phyloP scores from a whole-genome alignment of 306 rosid species.

The Cercis canadensis region DNA sequence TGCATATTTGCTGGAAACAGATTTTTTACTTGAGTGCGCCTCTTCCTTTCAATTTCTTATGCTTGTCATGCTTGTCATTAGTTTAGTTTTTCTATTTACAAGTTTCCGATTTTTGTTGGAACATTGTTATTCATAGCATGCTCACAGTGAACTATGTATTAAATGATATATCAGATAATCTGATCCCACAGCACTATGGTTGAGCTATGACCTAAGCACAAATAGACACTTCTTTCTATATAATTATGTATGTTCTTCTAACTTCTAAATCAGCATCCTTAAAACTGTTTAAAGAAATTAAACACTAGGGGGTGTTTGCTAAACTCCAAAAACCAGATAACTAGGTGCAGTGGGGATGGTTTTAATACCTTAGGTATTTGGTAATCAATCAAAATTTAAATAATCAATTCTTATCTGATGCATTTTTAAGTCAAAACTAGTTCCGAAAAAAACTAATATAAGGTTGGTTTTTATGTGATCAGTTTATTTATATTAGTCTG shows the following conservation, averaged over 20 bases:
- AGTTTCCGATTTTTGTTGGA: neutral
- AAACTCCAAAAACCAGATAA: too few species aligned
- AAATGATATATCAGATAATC: slow-evolving; percentile 4
- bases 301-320: too few species aligned
- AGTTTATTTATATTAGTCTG: neutral
- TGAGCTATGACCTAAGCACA: slow-evolving; percentile 1
- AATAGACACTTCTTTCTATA: too few species aligned
- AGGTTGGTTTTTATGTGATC: too few species aligned
- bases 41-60: neutral
- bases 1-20: neutral
- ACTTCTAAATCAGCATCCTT: slow-evolving; percentile 7
- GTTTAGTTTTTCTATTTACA: neutral
- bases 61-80: neutral
- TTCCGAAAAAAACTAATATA: too few species aligned
- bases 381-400: too few species aligned
- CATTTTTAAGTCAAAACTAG: too few species aligned
- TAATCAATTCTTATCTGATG: too few species aligned
- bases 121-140: neutral
- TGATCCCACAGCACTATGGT: neutral
- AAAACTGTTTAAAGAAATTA: neutral
- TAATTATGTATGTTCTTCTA: neutral
- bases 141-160: neutral
- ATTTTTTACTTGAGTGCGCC: neutral
- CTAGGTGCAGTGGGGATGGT: too few species aligned
- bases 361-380: too few species aligned